phyloP scores from a whole-genome alignment of 768 basidiomycete genomes.

The Amanita inopinata region DNA sequence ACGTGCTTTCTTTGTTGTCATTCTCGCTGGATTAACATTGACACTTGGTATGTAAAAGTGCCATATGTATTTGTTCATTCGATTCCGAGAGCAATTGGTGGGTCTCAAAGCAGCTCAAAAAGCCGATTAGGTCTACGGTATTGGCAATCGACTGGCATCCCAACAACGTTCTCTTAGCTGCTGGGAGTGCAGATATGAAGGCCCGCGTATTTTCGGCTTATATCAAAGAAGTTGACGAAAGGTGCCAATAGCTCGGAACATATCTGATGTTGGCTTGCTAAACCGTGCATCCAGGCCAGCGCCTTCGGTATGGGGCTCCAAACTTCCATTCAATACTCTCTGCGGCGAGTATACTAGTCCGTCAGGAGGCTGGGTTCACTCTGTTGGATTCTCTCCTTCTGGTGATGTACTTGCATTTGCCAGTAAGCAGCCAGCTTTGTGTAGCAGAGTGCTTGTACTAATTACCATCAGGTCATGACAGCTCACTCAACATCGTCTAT shows the following conservation, averaged over 20 bases:
- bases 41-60: constrained; percentile 31
- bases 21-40: no score
- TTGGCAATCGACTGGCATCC: constrained; percentile 97
- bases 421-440: constrained; percentile 43
- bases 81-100: constrained; percentile 99
- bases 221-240: constrained; percentile 95
- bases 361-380: constrained; percentile 94
- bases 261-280: constrained; percentile 1
- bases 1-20: constrained; percentile 11
- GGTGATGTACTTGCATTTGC: constrained; percentile 92
- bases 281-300: constrained; percentile 50
- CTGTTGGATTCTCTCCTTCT: constrained; percentile 91
- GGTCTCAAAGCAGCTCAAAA: constrained; percentile 95
- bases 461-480: constrained; percentile 75
- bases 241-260: constrained; percentile 35
- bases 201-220: constrained; percentile 96
- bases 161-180: constrained; percentile 94
- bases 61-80: constrained; percentile 94
- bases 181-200: constrained; percentile 97
- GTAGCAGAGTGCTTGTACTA: background rate
- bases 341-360: constrained; percentile 90
- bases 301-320: constrained; percentile 94
- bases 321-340: constrained; percentile 93
- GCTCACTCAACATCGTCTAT: constrained; percentile 87
- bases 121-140: constrained; percentile 93